Conservation (phyloP, 1,139 yeast species). For the Sporopachydermia cereana region DNA sequence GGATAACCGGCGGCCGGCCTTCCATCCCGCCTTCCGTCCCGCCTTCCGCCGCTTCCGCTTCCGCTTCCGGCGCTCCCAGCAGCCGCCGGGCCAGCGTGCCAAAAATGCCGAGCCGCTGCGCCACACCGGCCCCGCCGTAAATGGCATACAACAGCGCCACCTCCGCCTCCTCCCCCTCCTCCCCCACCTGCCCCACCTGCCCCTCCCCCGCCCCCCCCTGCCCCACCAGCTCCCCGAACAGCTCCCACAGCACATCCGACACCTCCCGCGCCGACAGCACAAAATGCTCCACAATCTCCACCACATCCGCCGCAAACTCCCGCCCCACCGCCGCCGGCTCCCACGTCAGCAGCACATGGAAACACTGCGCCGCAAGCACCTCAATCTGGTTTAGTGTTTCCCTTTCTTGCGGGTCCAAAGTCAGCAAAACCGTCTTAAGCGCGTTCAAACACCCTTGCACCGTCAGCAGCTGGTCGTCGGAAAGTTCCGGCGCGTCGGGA, state of each 20-base stretch:
- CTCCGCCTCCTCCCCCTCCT: neutral
- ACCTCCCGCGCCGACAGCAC: neutral
- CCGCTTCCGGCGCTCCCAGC: neutral
- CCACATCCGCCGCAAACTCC: neutral
- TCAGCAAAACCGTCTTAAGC: neutral
- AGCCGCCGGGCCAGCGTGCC: neutral
- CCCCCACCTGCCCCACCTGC: neutral
- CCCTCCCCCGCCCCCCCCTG: neutral
- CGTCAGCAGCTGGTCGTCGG: neutral
- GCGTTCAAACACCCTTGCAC: constrained; percentile 1
- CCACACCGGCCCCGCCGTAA: constrained; percentile 1
- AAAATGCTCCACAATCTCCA: constrained; percentile 1
- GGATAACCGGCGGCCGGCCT: neutral
- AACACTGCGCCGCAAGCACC: neutral
- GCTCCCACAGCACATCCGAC: constrained; percentile 1
- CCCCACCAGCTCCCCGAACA: neutral
- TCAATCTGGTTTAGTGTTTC: neutral
- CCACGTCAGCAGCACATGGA: neutral
- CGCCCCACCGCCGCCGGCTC: neutral
- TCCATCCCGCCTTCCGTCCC: neutral
- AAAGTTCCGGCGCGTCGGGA: constrained; percentile 1
- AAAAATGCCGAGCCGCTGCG: neutral
- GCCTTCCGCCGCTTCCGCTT: neutral
- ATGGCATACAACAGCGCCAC: neutral
- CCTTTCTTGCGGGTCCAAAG: neutral